Base-by-base conservation (phyloP, 2,329 filamentous ascomycete genomes). In the Penicillium verrucosum region DNA sequence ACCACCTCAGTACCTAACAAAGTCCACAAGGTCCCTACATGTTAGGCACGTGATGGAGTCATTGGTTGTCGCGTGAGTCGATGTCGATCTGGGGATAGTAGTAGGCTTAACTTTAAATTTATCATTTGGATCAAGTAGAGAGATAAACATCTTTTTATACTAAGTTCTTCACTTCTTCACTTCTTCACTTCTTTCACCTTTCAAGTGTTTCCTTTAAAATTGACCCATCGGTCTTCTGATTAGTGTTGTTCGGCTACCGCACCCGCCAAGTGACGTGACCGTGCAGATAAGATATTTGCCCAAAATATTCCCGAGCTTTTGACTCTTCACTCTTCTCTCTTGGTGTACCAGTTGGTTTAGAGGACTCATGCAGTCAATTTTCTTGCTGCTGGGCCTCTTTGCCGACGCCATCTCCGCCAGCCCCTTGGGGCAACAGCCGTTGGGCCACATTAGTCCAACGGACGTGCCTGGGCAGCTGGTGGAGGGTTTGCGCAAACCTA, bases 301-400 rank as follows among this genome's bases (percentile, higher is more conserved):
- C 44, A 29, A 44, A 18, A 30, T 30, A 21, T 45, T 45, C 27
- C 27, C 27, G 5, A 23, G 12, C 14, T 42, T 25, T 16, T 21
- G 8, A 40, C 36, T 6, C 21, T 27, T 27, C 38, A 51, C 29
- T n/a, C 32, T 49, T 6, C 5, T 14, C 29, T 34, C 29, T 44
- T 54, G 43, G 16, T 52, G 25, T 37, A 51, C 23, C 36, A 36
- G 6, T 48, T 40, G 40, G 45, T 48, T n/a, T 32, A 51, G 46
- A 55, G 38, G 51, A 50, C 56, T 54, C 37, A 65, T 66, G 64
- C 57, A 57, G 58, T 63, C 53, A 38, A 54, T 42, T 27, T 7
- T 58, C 34, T 50, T 61, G 44, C 52, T 58, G 40, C 51, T 61
- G 51, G 54, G 59, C 51, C 55, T 63, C 36, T 50, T 63, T 18